Evolutionary conservation across 1,139 yeast species (phyloP).

Genomic region (Pichia kudriavzevii): DNA sequence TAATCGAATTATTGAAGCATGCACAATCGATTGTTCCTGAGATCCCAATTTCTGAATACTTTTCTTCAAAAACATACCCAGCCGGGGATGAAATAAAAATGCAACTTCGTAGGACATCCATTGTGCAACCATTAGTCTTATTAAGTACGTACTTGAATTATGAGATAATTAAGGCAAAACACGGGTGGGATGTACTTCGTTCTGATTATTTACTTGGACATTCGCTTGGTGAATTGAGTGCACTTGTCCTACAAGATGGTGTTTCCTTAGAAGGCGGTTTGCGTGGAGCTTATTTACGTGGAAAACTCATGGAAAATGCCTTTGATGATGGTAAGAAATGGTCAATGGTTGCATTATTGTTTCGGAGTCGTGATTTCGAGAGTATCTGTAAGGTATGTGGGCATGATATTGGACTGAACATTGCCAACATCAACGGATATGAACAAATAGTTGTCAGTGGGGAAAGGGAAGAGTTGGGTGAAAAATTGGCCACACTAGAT

Average conservation of each 20-base stretch:
- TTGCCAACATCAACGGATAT: constrained; percentile 29
- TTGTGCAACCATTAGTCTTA: constrained; percentile 30
- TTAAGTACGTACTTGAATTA: constrained; percentile 24
- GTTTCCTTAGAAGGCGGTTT: constrained; percentile 24
- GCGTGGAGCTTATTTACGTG: constrained; percentile 24
- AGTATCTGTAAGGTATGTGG: constrained; percentile 15
- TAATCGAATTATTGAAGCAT: constrained; percentile 1
- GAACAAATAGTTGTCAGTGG: constrained; percentile 31
- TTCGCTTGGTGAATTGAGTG: constrained; percentile 30
- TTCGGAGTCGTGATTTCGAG: constrained; percentile 22
- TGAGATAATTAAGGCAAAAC: constrained; percentile 14
- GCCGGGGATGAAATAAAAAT: neutral
- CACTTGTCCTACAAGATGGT: constrained; percentile 24
- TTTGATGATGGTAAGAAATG: constrained; percentile 12
- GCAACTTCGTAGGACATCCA: constrained; percentile 23
- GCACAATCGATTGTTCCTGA: constrained; percentile 9
- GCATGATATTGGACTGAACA: constrained; percentile 16
- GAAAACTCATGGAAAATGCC: constrained; percentile 27
- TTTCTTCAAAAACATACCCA: constrained; percentile 6
- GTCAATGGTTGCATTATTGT: constrained; percentile 27
- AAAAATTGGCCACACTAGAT: constrained; percentile 12
- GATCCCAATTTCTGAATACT: constrained; percentile 6
- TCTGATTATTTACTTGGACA: constrained; percentile 29
- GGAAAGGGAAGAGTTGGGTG: constrained; percentile 11
- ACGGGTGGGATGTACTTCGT: constrained; percentile 18